These are phyloP conservation scores for Stachybotrys elegans DNA, from an alignment of 2,329 filamentous ascomycete genomes.

Conservation along the genomic window DNA sequence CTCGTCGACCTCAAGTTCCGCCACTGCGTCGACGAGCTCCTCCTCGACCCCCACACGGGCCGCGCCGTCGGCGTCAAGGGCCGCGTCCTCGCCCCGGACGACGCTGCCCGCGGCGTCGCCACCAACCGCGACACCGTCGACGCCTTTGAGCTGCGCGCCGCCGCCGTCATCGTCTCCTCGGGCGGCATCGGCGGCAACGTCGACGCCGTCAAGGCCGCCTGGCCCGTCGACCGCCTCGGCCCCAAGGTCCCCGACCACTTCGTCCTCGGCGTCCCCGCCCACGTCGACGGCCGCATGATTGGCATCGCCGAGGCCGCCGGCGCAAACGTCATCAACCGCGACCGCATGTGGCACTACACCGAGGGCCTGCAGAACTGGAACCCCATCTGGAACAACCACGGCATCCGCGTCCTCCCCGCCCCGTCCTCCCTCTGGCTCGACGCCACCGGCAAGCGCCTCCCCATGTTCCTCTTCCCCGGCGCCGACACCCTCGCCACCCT, in stretches of 20 bases:
- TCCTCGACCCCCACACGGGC: slow-evolving; percentile 45
- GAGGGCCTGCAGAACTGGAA: slow-evolving; percentile 59
- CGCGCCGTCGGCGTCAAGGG: slow-evolving; percentile 49
- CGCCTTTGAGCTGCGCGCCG: slow-evolving; percentile 48
- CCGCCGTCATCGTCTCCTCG: slow-evolving; percentile 49
- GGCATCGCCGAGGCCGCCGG: slow-evolving; percentile 48
- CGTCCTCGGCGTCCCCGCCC: slow-evolving; percentile 56
- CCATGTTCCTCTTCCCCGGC: slow-evolving; percentile 51
- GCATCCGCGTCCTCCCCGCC: slow-evolving; percentile 55
- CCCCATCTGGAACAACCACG: slow-evolving; percentile 56
- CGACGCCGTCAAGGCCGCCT: slow-evolving; percentile 53
- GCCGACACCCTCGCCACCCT: slow-evolving; percentile 53
- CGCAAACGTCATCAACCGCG: slow-evolving; percentile 52
- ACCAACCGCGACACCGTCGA: slow-evolving; percentile 42
- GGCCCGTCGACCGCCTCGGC: slow-evolving; percentile 54
- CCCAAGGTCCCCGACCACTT: slow-evolving; percentile 50
- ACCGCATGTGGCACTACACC: slow-evolving; percentile 64
- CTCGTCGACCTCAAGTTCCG: slow-evolving; percentile 51
- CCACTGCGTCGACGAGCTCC: slow-evolving; percentile 51
- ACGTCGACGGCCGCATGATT: slow-evolving; percentile 62
- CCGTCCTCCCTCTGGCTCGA: slow-evolving; percentile 61
- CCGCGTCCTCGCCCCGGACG: slow-evolving; percentile 45
- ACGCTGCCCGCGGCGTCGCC: slow-evolving; percentile 45
- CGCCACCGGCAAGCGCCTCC: slow-evolving; percentile 52
- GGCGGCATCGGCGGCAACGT: slow-evolving; percentile 59